Evolutionary conservation across 2,329 filamentous ascomycete species (phyloP), one percentile per base, ranked within the genome.

Genomic region (Mycosphaerella sp.): DNA sequence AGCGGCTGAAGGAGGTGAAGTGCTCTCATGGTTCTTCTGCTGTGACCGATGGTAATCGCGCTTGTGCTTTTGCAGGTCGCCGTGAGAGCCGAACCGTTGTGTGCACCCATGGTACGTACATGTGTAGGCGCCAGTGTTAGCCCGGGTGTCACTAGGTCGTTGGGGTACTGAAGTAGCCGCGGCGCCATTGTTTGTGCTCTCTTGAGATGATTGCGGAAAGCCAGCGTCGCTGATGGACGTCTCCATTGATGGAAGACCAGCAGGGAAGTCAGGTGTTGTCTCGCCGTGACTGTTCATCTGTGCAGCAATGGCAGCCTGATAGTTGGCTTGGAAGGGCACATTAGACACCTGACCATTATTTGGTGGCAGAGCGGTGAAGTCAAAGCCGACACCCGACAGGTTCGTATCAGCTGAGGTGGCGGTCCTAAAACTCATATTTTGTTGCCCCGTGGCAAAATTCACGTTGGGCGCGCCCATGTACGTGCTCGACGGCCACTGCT

Each of bases 71-170:
- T 97, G 91, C 3, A 98, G 78, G 62, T 91, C 83, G 7, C 83
- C 79, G 4, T 90, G 89, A 1, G 89, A 89, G 62, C 95, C 89
- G 67, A 98, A 98, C 50, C 93, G 86, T 62, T 86, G 77, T 0
- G 84, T 85, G 68, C 93, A 97, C 9, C 90, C 89, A 66, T 95
- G 90, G 65, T 95, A 95, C 0, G 91, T 96, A 72, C 93, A 98
- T 1, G 91, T 95, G 73, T 96, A 98, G 0, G 91, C 95, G 10
- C 92, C 92, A 17, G 84, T 81, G 61, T 95, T 88, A 0, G 89
- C 87, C 12, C 77, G 76, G 2, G 85, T 83, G 40, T 83, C 78
- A 1, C 74, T 70, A 0, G 89, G 89, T 75, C 81, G 76, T 59
- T 74, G 67, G 29, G 67, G 62, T 50, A 64, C 32, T 38, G 60